Percentiles rank a stretch among this genome's conserved stretches.
phyloP scores from a whole-genome alignment of 495 filamentous ascomycete species.

The Neurospora sp. region DNA sequence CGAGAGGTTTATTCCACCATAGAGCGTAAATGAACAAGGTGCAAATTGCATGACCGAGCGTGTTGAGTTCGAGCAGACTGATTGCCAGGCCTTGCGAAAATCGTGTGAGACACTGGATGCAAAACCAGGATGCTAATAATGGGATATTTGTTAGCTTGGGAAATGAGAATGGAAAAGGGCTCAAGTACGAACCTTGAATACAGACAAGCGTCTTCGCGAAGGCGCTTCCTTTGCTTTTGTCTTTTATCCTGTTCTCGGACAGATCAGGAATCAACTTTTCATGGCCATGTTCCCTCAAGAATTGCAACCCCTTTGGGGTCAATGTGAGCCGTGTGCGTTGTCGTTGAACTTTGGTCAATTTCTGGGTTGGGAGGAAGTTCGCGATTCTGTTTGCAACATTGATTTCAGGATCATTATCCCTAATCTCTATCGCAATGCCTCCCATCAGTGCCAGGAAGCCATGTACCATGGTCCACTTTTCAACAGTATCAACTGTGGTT shows the following conservation, averaged over 20 bases:
- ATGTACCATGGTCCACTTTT: not conserved
- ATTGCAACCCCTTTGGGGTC: not conserved
- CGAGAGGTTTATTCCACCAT: not conserved
- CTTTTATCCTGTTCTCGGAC: not conserved
- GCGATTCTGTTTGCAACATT: accelerated
- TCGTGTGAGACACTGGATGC: not conserved
- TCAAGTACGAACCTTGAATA: not conserved
- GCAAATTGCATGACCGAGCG: not conserved
- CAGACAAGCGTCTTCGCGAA: not conserved
- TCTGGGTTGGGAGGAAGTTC: not conserved
- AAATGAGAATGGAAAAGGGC: accelerated
- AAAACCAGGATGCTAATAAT: not conserved
- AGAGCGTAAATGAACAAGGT: not conserved
- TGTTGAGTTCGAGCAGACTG: not conserved
- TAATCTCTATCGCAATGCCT: not conserved
- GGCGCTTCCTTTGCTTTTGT: not conserved
- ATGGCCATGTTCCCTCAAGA: not conserved
- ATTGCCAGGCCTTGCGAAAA: not conserved
- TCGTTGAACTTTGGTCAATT: not conserved
- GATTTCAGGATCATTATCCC: not conserved
- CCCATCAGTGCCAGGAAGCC: not conserved
- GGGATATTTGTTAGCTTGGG: not conserved
- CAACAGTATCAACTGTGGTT: not conserved
- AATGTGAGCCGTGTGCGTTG: not conserved
- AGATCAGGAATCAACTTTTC: not conserved